phyloP scores from a whole-genome alignment of 768 basidiomycete genomes.

The Mycena maculata region DNA sequence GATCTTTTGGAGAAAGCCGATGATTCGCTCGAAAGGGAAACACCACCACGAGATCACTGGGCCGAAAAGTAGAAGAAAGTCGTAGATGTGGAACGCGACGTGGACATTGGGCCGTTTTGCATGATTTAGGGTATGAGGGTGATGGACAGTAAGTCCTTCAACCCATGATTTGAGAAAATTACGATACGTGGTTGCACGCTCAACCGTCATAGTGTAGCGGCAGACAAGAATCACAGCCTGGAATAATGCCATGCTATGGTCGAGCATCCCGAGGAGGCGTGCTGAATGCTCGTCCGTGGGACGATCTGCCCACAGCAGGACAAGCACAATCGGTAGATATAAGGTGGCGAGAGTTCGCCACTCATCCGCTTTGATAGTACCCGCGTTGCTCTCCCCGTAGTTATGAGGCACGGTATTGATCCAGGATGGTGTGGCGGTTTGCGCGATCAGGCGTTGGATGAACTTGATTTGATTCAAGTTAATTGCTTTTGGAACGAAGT shows the following conservation, averaged over 20 bases:
- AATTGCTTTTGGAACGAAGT: slow-evolving; percentile 26
- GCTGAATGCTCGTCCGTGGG: slow-evolving; percentile 9
- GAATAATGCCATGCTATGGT: slow-evolving; percentile 45
- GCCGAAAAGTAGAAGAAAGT: slow-evolving; percentile 51
- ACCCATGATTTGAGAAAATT: slow-evolving; percentile 40
- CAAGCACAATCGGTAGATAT: slow-evolving; percentile 42
- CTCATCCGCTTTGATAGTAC: slow-evolving; percentile 47
- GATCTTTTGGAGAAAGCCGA: slow-evolving; percentile 49
- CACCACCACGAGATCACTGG: slow-evolving; percentile 53
- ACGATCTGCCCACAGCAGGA: slow-evolving; percentile 38
- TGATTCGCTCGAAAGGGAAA: slow-evolving; percentile 52
- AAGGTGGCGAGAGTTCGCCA: slow-evolving; percentile 39
- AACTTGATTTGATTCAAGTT: slow-evolving; percentile 30
- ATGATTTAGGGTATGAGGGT: slow-evolving; percentile 39
- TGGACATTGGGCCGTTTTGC: slow-evolving; percentile 41
- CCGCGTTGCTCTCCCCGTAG: slow-evolving; percentile 37
- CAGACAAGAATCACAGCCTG: slow-evolving; percentile 40
- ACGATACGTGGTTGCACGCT: slow-evolving; percentile 29
- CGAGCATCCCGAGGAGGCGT: slow-evolving; percentile 34
- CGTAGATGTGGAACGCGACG: slow-evolving; percentile 47
- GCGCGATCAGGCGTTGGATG: slow-evolving; percentile 27
- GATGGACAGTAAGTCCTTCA: slow-evolving; percentile 36
- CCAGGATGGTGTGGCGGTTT: slow-evolving; percentile 30
- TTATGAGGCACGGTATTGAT: slow-evolving; percentile 36
- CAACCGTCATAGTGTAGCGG: slow-evolving; percentile 32